Conservation (phyloP, 2,329 filamentous ascomycete genomes). For the Cladosporium sp. region DNA sequence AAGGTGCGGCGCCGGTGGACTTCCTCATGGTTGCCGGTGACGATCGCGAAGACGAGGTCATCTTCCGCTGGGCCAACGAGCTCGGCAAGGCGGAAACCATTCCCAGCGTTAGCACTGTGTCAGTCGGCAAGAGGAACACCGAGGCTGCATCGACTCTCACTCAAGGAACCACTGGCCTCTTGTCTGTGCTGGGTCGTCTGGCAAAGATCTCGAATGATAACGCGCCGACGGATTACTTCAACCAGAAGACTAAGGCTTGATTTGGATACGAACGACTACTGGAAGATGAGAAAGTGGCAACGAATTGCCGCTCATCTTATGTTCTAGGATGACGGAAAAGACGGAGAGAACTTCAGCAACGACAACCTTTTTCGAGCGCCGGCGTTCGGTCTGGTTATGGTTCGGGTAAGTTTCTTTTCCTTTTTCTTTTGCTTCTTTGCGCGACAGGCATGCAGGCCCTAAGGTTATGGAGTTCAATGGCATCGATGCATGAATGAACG, state of each 20-base stretch:
- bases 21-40: conserved; percentile 90
- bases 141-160: conserved; percentile 82
- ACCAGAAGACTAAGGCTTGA: conserved; percentile 13
- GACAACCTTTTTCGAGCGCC: neutral
- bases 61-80: conserved; percentile 91
- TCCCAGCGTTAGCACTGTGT: conserved; percentile 75
- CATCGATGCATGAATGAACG: neutral
- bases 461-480: neutral
- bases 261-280: neutral
- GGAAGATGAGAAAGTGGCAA: neutral
- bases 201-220: conserved; percentile 33
- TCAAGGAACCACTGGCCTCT: conserved; percentile 81
- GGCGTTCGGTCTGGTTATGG: neutral
- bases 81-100: conserved; percentile 57
- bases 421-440: neutral
- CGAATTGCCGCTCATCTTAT: neutral
- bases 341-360: neutral
- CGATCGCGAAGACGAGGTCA: conserved; percentile 87
- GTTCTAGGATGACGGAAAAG: neutral
- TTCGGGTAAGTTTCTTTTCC: neutral
- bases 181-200: conserved; percentile 34
- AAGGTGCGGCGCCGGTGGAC: conserved; percentile 57
- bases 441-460: neutral
- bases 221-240: conserved; percentile 20
- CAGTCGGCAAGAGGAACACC: conserved; percentile 82